A percentile compares a stretch with the other conserved stretches of the same genome.
These are phyloP conservation scores for Penicillium macrosclerotiorum DNA, from an alignment of 495 filamentous ascomycete species.

Conservation along the genomic window DNA sequence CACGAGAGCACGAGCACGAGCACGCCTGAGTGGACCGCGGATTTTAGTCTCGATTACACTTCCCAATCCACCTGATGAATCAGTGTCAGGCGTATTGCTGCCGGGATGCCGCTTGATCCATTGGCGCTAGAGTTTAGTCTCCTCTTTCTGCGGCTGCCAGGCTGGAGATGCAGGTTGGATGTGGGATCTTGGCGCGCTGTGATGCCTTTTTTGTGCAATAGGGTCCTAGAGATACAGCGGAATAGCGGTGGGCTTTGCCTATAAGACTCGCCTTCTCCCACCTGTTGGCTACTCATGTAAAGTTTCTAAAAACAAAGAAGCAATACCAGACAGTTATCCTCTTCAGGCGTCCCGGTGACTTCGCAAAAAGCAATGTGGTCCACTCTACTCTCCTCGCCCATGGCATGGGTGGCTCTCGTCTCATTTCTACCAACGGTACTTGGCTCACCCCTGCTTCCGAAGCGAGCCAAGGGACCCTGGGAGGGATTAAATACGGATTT, in stretches of 20 bases:
- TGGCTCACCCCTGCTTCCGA: constrained; percentile 13
- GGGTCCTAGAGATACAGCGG: too few relatives aligned
- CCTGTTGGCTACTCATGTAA: neutral
- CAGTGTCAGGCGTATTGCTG: constrained; percentile 9
- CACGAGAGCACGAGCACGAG: neutral
- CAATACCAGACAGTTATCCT: neutral
- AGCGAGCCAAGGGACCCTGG: constrained; percentile 22
- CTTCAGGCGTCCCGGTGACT: neutral
- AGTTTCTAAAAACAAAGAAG: neutral
- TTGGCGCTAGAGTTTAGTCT: neutral
- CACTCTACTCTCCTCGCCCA: constrained; percentile 1
- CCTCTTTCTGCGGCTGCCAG: neutral
- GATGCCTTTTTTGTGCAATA: neutral
- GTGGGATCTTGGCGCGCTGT: neutral
- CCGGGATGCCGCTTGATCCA: neutral
- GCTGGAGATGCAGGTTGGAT: neutral
- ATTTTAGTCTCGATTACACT: neutral
- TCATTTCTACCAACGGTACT: constrained; percentile 12
- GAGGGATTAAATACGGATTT: constrained; percentile 34
- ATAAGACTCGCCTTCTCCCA: constrained; percentile 3
- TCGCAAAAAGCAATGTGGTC: constrained; percentile 6
- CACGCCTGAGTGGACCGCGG: constrained; percentile 4
- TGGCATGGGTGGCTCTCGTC: constrained; percentile 7
- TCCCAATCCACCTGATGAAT: constrained; percentile 10
- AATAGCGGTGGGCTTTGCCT: constrained; percentile 4